Conservation (phyloP, 2,329 filamentous ascomycete genomes). For the Shiraia sp. region DNA sequence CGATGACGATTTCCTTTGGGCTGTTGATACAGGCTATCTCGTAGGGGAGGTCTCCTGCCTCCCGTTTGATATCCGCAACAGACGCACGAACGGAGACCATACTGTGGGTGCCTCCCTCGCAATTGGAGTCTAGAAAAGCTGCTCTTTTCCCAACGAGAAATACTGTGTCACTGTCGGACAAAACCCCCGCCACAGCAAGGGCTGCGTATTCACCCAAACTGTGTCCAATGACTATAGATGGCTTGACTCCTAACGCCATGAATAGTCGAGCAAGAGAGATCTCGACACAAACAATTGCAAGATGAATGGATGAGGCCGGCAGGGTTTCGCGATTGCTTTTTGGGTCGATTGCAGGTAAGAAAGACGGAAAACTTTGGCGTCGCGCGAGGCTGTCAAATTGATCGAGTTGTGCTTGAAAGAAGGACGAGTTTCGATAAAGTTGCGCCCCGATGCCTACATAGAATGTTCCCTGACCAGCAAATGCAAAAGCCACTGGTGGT, state of each 20-base stretch:
- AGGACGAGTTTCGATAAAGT: conserved; percentile 15
- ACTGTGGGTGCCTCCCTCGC: conserved; percentile 19
- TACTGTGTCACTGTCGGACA: conserved; percentile 39
- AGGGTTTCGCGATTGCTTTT: conserved; percentile 23
- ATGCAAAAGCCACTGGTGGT: too few species aligned
- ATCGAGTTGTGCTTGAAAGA: too few species aligned
- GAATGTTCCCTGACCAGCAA: conserved; percentile 29
- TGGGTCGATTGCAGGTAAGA: conserved; percentile 15
- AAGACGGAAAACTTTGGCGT: conserved; percentile 39
- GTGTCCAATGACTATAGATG: conserved; percentile 25
- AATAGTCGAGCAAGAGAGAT: conserved; percentile 10
- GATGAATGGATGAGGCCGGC: conserved; percentile 1
- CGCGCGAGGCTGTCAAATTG: background rate
- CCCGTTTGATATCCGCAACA: background rate
- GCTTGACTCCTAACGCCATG: conserved; percentile 14
- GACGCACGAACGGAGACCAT: conserved; percentile 30
- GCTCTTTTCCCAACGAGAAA: conserved; percentile 43
- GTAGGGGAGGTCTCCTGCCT: background rate
- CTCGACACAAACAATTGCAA: background rate
- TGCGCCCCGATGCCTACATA: conserved; percentile 15
- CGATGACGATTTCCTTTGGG: conserved; percentile 33
- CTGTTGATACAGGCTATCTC: conserved; percentile 40
- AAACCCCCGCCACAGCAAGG: conserved; percentile 39
- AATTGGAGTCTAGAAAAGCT: conserved; percentile 6
- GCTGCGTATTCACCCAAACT: conserved; percentile 49